Percentiles rank a stretch among this genome's conserved stretches.
Conservation (phyloP, 148 eudicot genomes). For the Chenopodium formosanum region DNA sequence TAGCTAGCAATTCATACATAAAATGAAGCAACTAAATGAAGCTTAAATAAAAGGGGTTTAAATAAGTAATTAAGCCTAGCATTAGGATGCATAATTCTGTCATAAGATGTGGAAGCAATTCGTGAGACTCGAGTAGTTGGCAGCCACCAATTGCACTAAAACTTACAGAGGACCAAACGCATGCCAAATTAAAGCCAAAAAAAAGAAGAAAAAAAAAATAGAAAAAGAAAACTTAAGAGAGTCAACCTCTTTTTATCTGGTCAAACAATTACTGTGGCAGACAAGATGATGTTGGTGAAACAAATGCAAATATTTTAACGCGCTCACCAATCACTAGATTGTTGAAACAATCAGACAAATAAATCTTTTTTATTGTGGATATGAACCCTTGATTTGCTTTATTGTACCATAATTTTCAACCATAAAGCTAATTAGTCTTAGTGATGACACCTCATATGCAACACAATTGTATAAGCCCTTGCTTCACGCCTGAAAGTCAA, state of each 20-base stretch:
- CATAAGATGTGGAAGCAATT: constrained; percentile 2
- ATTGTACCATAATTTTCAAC: background rate
- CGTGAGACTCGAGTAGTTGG: background rate
- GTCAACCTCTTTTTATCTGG: background rate
- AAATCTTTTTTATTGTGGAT: background rate
- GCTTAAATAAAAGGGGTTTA: background rate
- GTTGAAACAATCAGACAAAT: background rate
- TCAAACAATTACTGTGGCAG: constrained; percentile 25
- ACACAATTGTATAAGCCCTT: too few relatives aligned
- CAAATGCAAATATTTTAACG: background rate
- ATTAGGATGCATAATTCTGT: constrained; percentile 9
- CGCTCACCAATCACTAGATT: too few relatives aligned
- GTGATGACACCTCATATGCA: too few relatives aligned
- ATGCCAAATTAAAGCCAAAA: background rate
- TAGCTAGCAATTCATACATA: background rate
- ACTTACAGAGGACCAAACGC: background rate
- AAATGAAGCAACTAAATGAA: background rate
- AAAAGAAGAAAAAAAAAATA: background rate
- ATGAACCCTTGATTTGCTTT: background rate
- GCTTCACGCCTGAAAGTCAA: too few relatives aligned
- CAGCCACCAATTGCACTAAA: background rate
- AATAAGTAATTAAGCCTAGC: background rate
- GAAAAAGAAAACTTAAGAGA: background rate
- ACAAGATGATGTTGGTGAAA: constrained; percentile 28
- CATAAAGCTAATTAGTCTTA: too few relatives aligned